Conservation (phyloP, 768 basidiomycete genomes). For the Trametes meyenii region DNA sequence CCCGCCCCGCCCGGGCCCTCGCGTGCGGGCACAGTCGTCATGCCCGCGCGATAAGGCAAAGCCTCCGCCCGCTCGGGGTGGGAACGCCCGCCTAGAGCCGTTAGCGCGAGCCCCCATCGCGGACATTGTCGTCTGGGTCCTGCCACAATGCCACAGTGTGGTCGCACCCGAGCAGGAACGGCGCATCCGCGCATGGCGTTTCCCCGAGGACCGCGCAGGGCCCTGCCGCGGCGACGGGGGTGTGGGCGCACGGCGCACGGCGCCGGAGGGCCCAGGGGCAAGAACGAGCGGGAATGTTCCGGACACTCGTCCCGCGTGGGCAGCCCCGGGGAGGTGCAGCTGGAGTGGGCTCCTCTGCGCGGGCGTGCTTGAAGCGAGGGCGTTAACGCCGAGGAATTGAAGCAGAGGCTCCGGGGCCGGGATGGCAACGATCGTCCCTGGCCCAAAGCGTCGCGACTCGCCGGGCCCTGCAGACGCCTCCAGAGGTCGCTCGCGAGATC, state of each 20-base stretch:
- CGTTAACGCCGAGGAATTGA: slow-evolving; percentile 1
- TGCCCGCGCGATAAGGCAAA: slow-evolving; percentile 9
- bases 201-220: not conserved
- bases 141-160: not conserved
- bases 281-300: not conserved
- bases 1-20: not conserved
- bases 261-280: not conserved
- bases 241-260: not conserved
- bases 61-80: slow-evolving; percentile 15
- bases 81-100: slow-evolving; percentile 11
- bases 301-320: not conserved
- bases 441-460: not conserved
- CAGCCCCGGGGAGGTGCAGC: not conserved
- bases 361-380: not conserved
- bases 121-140: not conserved
- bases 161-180: not conserved
- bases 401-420: not conserved
- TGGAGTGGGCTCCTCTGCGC: no score
- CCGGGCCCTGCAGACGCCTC: not conserved
- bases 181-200: not conserved
- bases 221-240: not conserved
- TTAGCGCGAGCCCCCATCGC: slow-evolving; percentile 1
- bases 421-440: slow-evolving; percentile 18
- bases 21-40: not conserved
- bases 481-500: not conserved